phyloP scores from a whole-genome alignment of 1,139 yeast genomes.

The Yueomyces sp. region DNA sequence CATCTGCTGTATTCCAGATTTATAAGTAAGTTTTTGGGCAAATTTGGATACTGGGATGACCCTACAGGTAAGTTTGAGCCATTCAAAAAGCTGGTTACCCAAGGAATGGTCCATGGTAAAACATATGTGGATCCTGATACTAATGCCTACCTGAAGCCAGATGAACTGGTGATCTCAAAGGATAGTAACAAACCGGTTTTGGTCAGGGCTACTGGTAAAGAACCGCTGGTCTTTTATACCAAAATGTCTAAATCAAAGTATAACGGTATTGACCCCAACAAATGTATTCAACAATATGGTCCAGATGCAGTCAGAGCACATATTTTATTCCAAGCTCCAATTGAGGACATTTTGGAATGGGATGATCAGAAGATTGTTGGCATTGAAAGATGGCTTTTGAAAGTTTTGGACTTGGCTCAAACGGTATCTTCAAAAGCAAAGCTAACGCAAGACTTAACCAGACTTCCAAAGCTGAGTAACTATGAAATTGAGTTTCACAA shows the following conservation, averaged over 20 bases:
- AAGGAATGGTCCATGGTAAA: conserved; percentile 96
- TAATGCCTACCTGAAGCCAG: conserved; percentile 66
- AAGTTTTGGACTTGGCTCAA: conserved; percentile 38
- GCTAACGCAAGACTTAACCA: conserved; percentile 6
- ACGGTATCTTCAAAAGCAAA: conserved; percentile 8
- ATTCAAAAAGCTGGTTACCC: conserved; percentile 66
- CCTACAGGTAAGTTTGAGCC: conserved; percentile 58
- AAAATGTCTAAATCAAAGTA: conserved; percentile 94
- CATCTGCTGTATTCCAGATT: conserved; percentile 81
- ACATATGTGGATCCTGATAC: conserved; percentile 62
- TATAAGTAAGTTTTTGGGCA: conserved; percentile 62
- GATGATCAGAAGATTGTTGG: conserved; percentile 82
- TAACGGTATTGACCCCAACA: conserved; percentile 85
- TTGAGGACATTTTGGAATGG: conserved; percentile 75
- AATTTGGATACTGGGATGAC: conserved; percentile 48
- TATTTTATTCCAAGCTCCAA: conserved; percentile 86
- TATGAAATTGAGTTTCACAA: conserved; percentile 48
- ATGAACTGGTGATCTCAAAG: conserved; percentile 40
- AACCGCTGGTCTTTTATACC: conserved; percentile 53
- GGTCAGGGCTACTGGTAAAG: conserved; percentile 36
- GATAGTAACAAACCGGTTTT: conserved; percentile 30
- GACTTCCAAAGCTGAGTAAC: conserved; percentile 23
- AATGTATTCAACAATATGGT: conserved; percentile 68
- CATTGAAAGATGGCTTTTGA: conserved; percentile 71
- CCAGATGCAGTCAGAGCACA: conserved; percentile 95